These are phyloP conservation scores for Rosa rugosa DNA, from an alignment of 306 rosid species.

Conservation along the genomic window DNA sequence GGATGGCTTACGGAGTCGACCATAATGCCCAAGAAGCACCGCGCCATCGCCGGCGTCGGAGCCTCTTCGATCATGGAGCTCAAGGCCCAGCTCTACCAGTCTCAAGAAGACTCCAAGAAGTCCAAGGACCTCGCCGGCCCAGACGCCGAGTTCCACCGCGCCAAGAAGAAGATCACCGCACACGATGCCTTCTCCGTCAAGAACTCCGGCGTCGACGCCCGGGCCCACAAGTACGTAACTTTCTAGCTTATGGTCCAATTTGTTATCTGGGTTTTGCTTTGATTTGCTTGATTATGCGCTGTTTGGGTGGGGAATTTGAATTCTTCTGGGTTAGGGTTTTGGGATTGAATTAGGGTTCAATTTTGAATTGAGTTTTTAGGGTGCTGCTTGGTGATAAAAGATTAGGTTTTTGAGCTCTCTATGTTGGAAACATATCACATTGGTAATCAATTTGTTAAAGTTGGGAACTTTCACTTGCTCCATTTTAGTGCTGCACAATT, in stretches of 20 bases:
- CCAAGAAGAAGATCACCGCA: slow-evolving; percentile 58
- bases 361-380: background rate
- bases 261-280: background rate
- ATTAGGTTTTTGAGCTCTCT: background rate
- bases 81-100: slow-evolving; percentile 84
- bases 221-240: slow-evolving; percentile 63
- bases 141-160: slow-evolving; percentile 68
- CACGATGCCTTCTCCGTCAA: slow-evolving; percentile 49
- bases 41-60: slow-evolving; percentile 83
- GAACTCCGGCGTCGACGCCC: slow-evolving; percentile 84
- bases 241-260: background rate
- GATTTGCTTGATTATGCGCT: background rate
- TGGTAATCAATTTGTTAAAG: background rate
- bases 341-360: background rate
- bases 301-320: background rate
- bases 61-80: slow-evolving; percentile 86
- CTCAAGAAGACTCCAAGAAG: slow-evolving; percentile 85
- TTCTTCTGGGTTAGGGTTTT: slow-evolving; percentile 1
- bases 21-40: slow-evolving; percentile 94
- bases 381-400: background rate
- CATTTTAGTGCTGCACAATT: background rate
- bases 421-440: background rate
- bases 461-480: background rate
- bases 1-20: slow-evolving; percentile 99
- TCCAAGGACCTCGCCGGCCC: slow-evolving; percentile 59